Conservation (phyloP, 176 grass and related monocot species). For the Stipa capillata region DNA sequence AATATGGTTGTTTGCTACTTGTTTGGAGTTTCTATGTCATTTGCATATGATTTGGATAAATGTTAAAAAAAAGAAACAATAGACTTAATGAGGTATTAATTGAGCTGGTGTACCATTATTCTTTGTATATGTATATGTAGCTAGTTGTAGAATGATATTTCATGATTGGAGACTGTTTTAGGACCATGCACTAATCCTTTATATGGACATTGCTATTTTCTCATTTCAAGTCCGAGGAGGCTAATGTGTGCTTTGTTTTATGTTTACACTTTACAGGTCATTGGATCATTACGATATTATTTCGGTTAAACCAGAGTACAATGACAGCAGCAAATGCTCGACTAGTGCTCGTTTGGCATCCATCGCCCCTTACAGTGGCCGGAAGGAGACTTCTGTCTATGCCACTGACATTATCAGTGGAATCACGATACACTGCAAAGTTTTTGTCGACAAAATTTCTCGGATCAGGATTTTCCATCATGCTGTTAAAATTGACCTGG, state of each 20-base stretch:
- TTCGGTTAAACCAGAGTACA: constrained; percentile 86
- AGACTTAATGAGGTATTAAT: background rate
- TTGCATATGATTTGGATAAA: background rate
- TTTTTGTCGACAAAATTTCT: constrained; percentile 77
- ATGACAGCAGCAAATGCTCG: constrained; percentile 70
- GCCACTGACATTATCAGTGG: constrained; percentile 80
- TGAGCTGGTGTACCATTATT: background rate
- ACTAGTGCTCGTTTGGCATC: constrained; percentile 77
- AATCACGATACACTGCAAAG: constrained; percentile 82
- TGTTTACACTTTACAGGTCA: constrained; percentile 52
- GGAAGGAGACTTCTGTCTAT: constrained; percentile 94
- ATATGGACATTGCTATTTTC: background rate
- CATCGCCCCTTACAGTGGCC: constrained; percentile 59
- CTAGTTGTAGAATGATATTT: background rate
- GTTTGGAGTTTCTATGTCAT: background rate
- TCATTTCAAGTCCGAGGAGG: background rate
- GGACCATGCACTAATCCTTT: background rate
- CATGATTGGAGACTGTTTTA: background rate
- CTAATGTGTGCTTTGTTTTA: background rate
- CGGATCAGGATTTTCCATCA: constrained; percentile 91
- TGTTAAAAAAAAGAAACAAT: background rate
- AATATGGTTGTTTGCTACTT: background rate
- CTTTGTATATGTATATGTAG: background rate
- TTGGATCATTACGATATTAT: constrained; percentile 95
- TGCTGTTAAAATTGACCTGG: constrained; percentile 90